phyloP scores from a whole-genome alignment of 2,329 filamentous ascomycete species.

The Fusarium siculi region DNA sequence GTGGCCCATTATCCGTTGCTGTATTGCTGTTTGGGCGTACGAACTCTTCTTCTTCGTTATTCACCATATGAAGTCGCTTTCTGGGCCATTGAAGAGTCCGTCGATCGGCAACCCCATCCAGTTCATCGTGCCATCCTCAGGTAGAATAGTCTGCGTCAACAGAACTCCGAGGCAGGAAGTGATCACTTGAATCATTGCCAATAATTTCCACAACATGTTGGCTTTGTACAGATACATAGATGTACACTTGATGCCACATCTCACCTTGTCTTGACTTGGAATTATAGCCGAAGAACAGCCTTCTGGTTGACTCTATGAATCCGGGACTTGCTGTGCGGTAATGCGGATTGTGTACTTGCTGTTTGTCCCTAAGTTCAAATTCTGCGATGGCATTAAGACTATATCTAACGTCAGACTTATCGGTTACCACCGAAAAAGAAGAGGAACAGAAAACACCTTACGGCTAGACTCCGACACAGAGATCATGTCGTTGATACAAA shows the following conservation, averaged over 20 bases:
- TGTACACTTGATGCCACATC: no score
- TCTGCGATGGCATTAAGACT: not conserved
- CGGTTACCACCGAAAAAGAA: not conserved
- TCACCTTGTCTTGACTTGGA: not conserved
- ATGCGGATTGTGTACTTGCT: not conserved
- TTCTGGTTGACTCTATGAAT: not conserved
- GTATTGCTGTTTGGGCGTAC: not conserved
- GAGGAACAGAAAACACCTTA: not conserved
- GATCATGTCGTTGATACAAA: not conserved
- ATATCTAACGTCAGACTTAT: not conserved
- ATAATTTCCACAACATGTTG: not conserved
- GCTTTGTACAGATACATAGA: not conserved
- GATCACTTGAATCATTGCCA: not conserved
- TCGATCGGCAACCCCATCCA: not conserved
- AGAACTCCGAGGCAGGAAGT: not conserved
- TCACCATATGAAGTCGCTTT: not conserved
- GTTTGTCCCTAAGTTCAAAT: not conserved
- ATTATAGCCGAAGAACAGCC: not conserved
- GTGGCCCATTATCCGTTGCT: not conserved
- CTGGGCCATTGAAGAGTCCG: not conserved
- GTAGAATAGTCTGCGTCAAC: not conserved
- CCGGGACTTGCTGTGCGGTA: not conserved
- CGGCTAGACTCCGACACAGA: not conserved
- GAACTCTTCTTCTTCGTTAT: not conserved
- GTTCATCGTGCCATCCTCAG: not conserved